Evolutionary conservation across 768 basidiomycete species (phyloP), one percentile per base, ranked within the genome.

Genomic region (Pseudohyphozyma bogoriensis): DNA sequence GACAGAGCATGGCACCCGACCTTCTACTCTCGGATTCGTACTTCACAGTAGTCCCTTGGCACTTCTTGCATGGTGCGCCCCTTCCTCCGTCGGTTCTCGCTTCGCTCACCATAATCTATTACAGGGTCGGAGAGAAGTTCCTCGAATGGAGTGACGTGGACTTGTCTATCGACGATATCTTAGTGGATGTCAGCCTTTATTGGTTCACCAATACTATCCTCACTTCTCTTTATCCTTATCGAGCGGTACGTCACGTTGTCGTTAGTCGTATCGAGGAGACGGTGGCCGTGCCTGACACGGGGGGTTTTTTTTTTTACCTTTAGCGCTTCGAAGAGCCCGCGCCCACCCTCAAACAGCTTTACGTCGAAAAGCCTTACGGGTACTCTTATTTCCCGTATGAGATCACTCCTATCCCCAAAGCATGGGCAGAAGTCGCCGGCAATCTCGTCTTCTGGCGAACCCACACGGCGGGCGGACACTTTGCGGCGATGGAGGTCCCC

Each of bases 121-220:
- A 6, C 33, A 5, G 31, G 60, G 64, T 70, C 31, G 65, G 53
- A 18, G 67, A 70, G 35, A 70, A 70, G 58, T 68, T 51, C 31
- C 54, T 56, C 26, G 63, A 62, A 24, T 70, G 69, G 69, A 62
- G 64, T 3, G 69, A 70, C 58, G 56, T 56, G 16, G 56, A 59
- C 26, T 58, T 42, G 4, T 29, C 60, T 35, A 12, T 64, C 18
- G 66, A 68, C 47, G 28, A 45, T 7, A 24, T 64, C 15, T 58
- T 64, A 20, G 54, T 51, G 12, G 56, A 59, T 37, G 35, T 51
- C n/a, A 64, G 63, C 3, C n/a, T 67, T 26, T 60, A 59, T 52
- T 67, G 59, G 62, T 26, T 63, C 2, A 51, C 55, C 45, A 58
- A 64, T 33, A 51, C 55, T 11, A 58, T 54, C 42, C 55, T 58